phyloP scores from a whole-genome alignment of 805 yeast genomes.

The Lachancea meyersii region DNA sequence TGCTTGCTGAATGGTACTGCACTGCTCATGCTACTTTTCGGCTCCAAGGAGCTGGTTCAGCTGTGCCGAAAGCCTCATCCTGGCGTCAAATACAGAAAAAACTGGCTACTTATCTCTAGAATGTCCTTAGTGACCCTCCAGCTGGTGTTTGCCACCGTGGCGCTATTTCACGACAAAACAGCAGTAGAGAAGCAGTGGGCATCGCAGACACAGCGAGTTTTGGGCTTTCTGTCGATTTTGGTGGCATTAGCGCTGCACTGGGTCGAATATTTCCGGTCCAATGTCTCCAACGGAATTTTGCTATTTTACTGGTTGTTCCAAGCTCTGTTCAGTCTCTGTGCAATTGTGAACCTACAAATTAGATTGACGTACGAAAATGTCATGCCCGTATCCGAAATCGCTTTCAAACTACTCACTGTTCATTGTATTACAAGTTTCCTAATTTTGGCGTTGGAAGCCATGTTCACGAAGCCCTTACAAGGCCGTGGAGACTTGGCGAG shows the following conservation, averaged over 20 bases:
- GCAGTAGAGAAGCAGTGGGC: conserved; percentile 18
- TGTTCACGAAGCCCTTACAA: conserved; percentile 35
- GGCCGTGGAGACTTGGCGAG: conserved; percentile 39
- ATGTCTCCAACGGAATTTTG: conserved; percentile 59
- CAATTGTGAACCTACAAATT: conserved; percentile 36
- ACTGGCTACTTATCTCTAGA: conserved; percentile 35
- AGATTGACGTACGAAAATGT: conserved; percentile 30
- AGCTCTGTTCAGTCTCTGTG: conserved; percentile 41
- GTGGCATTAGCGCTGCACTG: conserved; percentile 57
- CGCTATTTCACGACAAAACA: conserved; percentile 13
- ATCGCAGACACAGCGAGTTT: conserved; percentile 18
- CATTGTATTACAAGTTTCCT: conserved; percentile 30
- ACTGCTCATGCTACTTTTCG: conserved; percentile 39
- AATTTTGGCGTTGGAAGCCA: conserved; percentile 33
- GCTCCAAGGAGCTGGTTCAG: conserved; percentile 34
- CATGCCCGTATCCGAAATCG: conserved; percentile 23
- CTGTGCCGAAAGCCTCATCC: conserved; percentile 21
- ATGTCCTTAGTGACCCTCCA: conserved; percentile 31
- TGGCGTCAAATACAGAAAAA: conserved; percentile 34
- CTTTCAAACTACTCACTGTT: conserved; percentile 31
- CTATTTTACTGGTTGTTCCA: conserved; percentile 71
- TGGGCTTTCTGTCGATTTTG: conserved; percentile 35
- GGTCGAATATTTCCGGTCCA: conserved; percentile 62
- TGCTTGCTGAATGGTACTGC: conserved; percentile 39
- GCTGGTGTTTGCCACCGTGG: conserved; percentile 24